Evolutionary conservation across 768 basidiomycete genomes (phyloP), one percentile per base, ranked within the genome.

Genomic region (Termitomyces titanicus): DNA sequence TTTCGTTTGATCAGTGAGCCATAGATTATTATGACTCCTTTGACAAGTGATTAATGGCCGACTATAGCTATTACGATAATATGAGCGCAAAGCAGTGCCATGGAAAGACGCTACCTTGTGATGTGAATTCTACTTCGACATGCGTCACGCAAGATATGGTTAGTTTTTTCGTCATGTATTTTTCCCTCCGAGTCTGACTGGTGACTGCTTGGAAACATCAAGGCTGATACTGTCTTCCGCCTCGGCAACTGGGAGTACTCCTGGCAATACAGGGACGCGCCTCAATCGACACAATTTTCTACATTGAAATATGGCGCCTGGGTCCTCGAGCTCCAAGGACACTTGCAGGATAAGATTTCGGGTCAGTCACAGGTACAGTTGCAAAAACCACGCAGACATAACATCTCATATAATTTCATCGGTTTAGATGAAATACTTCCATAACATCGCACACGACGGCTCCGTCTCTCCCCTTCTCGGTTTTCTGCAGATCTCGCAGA

Each of bases 221-320:
- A 77, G 75, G 81, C 82, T 11, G 61, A 79, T 53, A 74, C 72
- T 0, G 81, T 83, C 2, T 85, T 77, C 59, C 74, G 79, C 18
- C 71, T 83, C 5, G 83, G 82, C 0, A 80, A 81, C 55, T 85
- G 81, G 80, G 83, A 85, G 64, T 84, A 85, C 56, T 79, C 72
- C 54, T 85, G 73, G 73, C 68, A 74, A 25, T 80, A 63, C 64
- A 72, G 79, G 1, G 77, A 79, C 47, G 77, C 78, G 0, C 73
- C 74, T 25, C 65, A 72, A 9, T 78, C 79, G 1, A 65, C 77
- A 0, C 60, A 72, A 52, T 80, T 79, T 48, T 62, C 77, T 12
- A 68, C 75, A 2, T 61, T 79, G n/a, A 70, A 66, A 53, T 80
- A 75, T 42, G 80, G 80, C 0, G 77, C 70, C 2, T 81, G 74